Evolutionary conservation across 2,329 filamentous ascomycete species (phyloP).

Genomic region (Waltergamsia citrina): DNA sequence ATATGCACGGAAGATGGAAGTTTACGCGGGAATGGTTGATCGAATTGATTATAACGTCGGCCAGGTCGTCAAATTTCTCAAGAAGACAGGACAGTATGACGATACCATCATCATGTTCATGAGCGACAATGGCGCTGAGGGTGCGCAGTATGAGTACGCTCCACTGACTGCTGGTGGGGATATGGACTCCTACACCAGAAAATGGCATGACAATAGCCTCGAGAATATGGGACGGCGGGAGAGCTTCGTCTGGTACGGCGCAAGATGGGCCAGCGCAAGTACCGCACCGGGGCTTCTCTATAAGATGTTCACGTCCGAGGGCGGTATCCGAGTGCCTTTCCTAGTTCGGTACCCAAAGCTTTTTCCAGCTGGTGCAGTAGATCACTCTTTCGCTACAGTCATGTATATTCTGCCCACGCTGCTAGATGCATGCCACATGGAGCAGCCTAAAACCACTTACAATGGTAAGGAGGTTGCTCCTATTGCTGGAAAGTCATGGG

Average conservation of each 20-base stretch:
- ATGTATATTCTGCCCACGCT: slow-evolving; percentile 40
- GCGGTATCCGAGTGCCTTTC: slow-evolving; percentile 23
- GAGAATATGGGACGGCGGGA: slow-evolving; percentile 47
- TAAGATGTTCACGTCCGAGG: slow-evolving; percentile 31
- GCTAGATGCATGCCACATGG: slow-evolving; percentile 30
- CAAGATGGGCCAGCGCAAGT: slow-evolving; percentile 37
- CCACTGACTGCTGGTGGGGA: slow-evolving; percentile 45
- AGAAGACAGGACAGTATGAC: slow-evolving; percentile 34
- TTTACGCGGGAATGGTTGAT: slow-evolving; percentile 45
- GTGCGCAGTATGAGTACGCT: slow-evolving; percentile 45
- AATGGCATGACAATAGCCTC: slow-evolving; percentile 39
- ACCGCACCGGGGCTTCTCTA: slow-evolving; percentile 25
- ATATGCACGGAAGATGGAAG: slow-evolving; percentile 18
- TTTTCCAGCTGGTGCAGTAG: slow-evolving; percentile 6
- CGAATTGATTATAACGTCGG: slow-evolving; percentile 39
- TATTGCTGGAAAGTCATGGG: slow-evolving; percentile 30
- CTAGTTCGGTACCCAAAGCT: no score
- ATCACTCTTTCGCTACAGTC: slow-evolving; percentile 22
- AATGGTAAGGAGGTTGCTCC: slow-evolving; percentile 35
- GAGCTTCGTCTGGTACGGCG: slow-evolving; percentile 52
- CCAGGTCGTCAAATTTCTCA: slow-evolving; percentile 36
- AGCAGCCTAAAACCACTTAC: slow-evolving; percentile 24
- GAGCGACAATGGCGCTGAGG: slow-evolving; percentile 44
- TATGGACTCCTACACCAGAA: slow-evolving; percentile 43
- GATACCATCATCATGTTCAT: slow-evolving; percentile 45